Conservation (phyloP, 139 green algal genomes). For the Astrephomene gubernaculifera region DNA sequence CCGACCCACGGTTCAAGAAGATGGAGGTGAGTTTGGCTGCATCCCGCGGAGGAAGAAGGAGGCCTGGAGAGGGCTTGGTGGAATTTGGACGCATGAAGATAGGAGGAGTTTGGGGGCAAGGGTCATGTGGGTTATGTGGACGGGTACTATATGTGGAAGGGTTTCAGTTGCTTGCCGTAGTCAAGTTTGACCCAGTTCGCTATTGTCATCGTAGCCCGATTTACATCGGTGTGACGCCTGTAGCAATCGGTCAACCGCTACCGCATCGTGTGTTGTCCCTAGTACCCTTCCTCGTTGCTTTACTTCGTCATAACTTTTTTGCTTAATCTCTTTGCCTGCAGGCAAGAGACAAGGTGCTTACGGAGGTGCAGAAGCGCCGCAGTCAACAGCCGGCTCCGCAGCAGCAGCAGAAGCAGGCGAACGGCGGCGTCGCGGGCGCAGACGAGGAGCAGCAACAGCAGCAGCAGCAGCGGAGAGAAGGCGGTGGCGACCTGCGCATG, state of each 20-base stretch:
- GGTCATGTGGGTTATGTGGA: no score
- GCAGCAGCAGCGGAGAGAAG: neutral
- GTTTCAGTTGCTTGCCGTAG: no score
- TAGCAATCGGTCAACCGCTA: no score
- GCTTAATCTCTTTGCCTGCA: neutral
- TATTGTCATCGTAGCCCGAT: no score
- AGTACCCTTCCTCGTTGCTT: no score
- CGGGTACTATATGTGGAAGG: no score
- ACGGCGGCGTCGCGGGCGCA: neutral
- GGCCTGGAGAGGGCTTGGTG: neutral
- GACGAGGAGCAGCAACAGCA: neutral
- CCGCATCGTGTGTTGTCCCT: no score
- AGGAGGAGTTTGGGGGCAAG: no score
- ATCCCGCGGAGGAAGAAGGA: conserved; percentile 78
- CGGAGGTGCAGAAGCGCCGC: conserved; percentile 32
- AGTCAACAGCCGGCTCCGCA: neutral
- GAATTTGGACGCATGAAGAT: no score
- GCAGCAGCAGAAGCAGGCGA: neutral
- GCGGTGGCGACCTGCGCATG: conserved; percentile 56
- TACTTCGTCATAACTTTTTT: no score
- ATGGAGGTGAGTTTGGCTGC: conserved; percentile 25
- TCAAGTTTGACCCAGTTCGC: no score
- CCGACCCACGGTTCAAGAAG: conserved; percentile 85
- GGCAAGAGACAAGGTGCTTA: conserved; percentile 4
- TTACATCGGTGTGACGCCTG: no score